These are phyloP conservation scores for Meyerozyma carpophila DNA, from an alignment of 1,139 yeast genomes.

Conservation along the genomic window DNA sequence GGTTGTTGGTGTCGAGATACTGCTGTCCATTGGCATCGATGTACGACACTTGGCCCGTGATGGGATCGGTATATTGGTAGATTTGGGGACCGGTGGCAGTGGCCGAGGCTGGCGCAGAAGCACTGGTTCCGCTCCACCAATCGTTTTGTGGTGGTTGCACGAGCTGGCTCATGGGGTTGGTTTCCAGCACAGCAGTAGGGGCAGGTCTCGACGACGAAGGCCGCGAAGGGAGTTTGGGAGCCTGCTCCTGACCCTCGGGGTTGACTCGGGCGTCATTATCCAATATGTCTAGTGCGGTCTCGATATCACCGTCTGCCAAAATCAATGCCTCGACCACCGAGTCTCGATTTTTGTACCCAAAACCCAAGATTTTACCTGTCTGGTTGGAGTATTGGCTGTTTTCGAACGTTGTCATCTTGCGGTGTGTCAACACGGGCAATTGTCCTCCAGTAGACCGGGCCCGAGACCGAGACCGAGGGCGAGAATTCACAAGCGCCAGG, in stretches of 20 bases:
- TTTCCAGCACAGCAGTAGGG: slow-evolving; percentile 7
- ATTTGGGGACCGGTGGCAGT: slow-evolving; percentile 30
- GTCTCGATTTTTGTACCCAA: slow-evolving; percentile 47
- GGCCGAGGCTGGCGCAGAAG: slow-evolving; percentile 5
- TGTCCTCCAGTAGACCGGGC: slow-evolving; percentile 5
- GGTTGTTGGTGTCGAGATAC: slow-evolving; percentile 51
- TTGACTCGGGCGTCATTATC: slow-evolving; percentile 35
- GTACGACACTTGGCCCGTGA: slow-evolving; percentile 55
- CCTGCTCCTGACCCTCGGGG: slow-evolving; percentile 28
- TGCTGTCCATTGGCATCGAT: slow-evolving; percentile 58
- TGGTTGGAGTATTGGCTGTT: slow-evolving; percentile 34
- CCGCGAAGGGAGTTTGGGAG: slow-evolving; percentile 40
- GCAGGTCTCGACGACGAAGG: slow-evolving; percentile 18
- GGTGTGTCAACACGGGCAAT: slow-evolving; percentile 35
- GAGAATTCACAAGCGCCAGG: slow-evolving; percentile 10
- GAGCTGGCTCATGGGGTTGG: slow-evolving; percentile 15
- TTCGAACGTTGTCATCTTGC: slow-evolving; percentile 40
- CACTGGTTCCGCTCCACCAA: slow-evolving; percentile 19
- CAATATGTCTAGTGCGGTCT: slow-evolving; percentile 43
- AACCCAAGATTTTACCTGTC: slow-evolving; percentile 32
- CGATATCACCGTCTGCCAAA: slow-evolving; percentile 42
- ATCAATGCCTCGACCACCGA: slow-evolving; percentile 46
- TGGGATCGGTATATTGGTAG: slow-evolving; percentile 59
- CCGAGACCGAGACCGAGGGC: slow-evolving; percentile 4
- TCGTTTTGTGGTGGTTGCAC: slow-evolving; percentile 13